Conservation (phyloP, 1,139 yeast genomes). For the Suhomyces guaymorum region DNA sequence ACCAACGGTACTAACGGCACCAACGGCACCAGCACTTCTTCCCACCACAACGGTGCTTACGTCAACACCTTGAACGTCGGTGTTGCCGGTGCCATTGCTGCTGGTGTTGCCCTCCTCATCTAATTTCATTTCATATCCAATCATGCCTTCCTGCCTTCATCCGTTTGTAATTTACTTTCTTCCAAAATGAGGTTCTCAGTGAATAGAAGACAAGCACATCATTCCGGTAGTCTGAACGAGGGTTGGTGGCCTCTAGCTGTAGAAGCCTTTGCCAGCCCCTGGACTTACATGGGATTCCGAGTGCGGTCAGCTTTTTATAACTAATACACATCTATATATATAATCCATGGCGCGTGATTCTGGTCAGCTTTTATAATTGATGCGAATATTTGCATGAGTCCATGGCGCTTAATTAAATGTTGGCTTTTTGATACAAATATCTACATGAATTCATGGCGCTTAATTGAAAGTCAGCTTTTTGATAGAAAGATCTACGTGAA, state of each 20-base stretch:
- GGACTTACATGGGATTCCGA: constrained; percentile 8
- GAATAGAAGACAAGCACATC: constrained; percentile 8
- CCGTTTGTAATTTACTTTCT: constrained; percentile 4
- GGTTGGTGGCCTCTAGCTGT: constrained; percentile 4
- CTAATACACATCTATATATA: not conserved
- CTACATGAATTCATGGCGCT: not conserved
- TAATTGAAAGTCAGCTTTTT: too few species aligned
- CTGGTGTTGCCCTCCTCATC: constrained; percentile 32
- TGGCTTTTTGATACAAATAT: too few species aligned
- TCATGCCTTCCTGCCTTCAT: constrained; percentile 2
- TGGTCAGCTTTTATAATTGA: too few species aligned
- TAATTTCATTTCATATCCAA: constrained; percentile 13
- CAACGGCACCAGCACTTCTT: constrained; percentile 16
- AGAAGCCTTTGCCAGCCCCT: constrained; percentile 1
- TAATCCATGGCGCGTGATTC: not conserved
- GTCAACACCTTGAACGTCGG: constrained; percentile 28
- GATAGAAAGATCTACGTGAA: too few species aligned
- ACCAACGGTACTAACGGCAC: constrained; percentile 15
- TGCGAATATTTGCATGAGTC: too few species aligned
- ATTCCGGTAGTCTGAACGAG: constrained; percentile 6
- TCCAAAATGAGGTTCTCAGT: constrained; percentile 3
- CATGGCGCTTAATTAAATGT: too few species aligned
- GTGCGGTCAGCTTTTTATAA: constrained; percentile 4
- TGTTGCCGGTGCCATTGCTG: constrained; percentile 39
- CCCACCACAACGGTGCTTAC: constrained; percentile 24